These are phyloP conservation scores for Xylariomycetidae sp. DNA, from an alignment of 2,329 filamentous ascomycete genomes.

Conservation along the genomic window DNA sequence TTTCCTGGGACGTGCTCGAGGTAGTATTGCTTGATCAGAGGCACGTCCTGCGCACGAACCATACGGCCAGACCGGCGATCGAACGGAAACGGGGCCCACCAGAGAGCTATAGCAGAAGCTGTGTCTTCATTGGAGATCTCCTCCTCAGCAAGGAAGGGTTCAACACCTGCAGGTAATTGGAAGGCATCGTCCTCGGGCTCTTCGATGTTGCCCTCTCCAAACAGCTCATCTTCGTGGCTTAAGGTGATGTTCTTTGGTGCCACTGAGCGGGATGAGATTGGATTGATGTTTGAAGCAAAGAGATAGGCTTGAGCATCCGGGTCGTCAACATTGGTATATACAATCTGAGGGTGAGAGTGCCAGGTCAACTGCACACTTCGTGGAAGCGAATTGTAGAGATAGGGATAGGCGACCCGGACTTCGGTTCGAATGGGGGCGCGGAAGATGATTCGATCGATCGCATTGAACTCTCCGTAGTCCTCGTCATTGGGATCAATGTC, in stretches of 20 bases:
- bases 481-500: conserved; percentile 98
- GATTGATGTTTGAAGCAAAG: conserved; percentile 96
- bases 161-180: conserved; percentile 70
- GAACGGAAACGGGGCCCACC: conserved; percentile 98
- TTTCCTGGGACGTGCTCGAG: conserved; percentile 84
- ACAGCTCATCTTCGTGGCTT: conserved; percentile 90
- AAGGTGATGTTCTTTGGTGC: conserved; percentile 90
- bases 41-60: conserved; percentile 95
- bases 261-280: conserved; percentile 90
- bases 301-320: conserved; percentile 91
- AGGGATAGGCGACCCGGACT: conserved; percentile 91
- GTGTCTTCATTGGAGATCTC: conserved; percentile 87
- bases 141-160: conserved; percentile 87
- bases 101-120: conserved; percentile 83
- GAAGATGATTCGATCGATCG: conserved; percentile 98
- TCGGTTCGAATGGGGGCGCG: conserved; percentile 91
- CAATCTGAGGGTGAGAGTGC: conserved; percentile 90
- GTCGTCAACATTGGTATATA: conserved; percentile 85
- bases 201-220: conserved; percentile 72
- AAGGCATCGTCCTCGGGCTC: conserved; percentile 78
- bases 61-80: conserved; percentile 90
- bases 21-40: conserved; percentile 97
- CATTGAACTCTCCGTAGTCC: conserved; percentile 99
- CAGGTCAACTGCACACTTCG: conserved; percentile 89
- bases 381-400: conserved; percentile 92